Evolutionary conservation across 108 stramenopile genomes (phyloP), one percentile per base, ranked within the genome.

Genomic region (Skeletonema grethae): DNA sequence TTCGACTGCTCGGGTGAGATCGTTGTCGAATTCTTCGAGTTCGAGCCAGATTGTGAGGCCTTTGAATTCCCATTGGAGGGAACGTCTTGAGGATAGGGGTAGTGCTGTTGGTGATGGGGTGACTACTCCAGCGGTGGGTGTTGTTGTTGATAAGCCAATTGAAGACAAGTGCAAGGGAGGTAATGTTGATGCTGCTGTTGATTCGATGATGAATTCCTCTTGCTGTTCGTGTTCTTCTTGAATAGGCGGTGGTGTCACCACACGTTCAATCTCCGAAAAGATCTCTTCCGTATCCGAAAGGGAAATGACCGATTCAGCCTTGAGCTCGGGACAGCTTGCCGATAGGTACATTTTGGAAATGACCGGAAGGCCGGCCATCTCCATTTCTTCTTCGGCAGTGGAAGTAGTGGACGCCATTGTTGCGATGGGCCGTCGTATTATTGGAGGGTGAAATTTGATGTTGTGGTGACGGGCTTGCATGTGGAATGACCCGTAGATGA

Each of bases 21-120:
- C 84, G 22, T 68, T 57, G 32, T 79, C 63, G 57, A 79, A 81
- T 50, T 84, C 80, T 77, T 84, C 84, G 18, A 77, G 61, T 43
- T 84, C 84, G 15, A 84, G 57, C 84, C 84, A 84, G 15, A 84
- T 46, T 24, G 84, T 84, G 13, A 84, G 57, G 18, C 84, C 84
- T 32, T 79, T 69, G 69, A 81, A 84, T 69, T 79, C 76, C 84
- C 84, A 84, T 67, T 81, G 75, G 29, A 84, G 80, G 48, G 63
- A 38, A 53, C 70, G 70, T 12, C 61, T 35, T 32, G 46, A 50
- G 22, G 28, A 60, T 16, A 71, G 30, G 38, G 70, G 9, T 38
- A 9, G 36, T 38, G 8, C 0, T 34, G 34, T 7, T 34, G 36
- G 9, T 38, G 36, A 10, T 10, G 2, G 15, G 16, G 46, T 11